Percentiles rank a stretch among this genome's conserved stretches.
Conservation (phyloP, 2,329 filamentous ascomycete genomes). For the Fusarium redolens region DNA sequence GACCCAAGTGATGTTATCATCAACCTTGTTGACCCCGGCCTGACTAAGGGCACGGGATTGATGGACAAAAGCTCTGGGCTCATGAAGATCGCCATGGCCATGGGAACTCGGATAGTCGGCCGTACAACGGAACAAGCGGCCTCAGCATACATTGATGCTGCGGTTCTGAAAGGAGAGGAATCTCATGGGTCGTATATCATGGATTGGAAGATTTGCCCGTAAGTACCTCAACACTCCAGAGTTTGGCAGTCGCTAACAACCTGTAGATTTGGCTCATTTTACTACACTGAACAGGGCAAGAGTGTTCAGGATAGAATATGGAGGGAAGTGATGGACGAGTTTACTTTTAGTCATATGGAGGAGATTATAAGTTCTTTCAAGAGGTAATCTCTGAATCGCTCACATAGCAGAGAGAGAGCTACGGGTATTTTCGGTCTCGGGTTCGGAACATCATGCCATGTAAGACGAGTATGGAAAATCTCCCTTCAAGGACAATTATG, state of each 20-base stretch:
- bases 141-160: background rate
- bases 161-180: background rate
- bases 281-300: background rate
- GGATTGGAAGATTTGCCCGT: conserved; percentile 9
- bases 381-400: background rate
- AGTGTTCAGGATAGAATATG: background rate
- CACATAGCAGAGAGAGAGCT: fast-evolving
- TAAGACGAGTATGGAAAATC: no score
- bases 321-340: conserved; percentile 13
- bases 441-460: background rate
- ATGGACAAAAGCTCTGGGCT: background rate
- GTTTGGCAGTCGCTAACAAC: fast-evolving
- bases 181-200: conserved; percentile 5
- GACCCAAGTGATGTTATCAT: background rate
- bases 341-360: background rate
- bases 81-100: background rate
- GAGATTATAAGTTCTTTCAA: background rate
- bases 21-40: conserved; percentile 1
- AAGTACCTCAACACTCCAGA: background rate
- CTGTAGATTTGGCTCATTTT: background rate
- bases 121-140: background rate
- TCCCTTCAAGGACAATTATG: background rate
- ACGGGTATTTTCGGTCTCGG: background rate
- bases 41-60: conserved; percentile 2
- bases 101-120: background rate